A percentile compares a stretch with the other conserved stretches of the same genome.
Conservation (phyloP, 495 filamentous ascomycete genomes). For the Recurvomyces mirabilis region DNA sequence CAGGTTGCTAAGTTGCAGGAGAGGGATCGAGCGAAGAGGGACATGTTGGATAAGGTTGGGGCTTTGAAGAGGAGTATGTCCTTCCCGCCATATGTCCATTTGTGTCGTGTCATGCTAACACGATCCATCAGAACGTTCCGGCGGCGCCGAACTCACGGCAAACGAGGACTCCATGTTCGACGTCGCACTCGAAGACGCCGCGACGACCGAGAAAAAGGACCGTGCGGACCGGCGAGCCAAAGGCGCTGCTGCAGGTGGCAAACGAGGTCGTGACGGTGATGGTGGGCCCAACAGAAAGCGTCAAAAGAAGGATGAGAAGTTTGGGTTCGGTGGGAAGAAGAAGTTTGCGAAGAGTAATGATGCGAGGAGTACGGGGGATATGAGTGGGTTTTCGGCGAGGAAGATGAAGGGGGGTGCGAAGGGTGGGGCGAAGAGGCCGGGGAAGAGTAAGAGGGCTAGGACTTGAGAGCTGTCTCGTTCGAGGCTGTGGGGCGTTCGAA, state of each 20-base stretch:
- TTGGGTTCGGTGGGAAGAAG: slow-evolving; percentile 93
- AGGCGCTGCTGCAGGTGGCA: not conserved
- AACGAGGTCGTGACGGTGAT: slow-evolving; percentile 6
- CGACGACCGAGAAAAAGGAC: slow-evolving; percentile 32
- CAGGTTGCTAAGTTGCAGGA: slow-evolving; percentile 95
- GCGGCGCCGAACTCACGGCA: slow-evolving; percentile 45
- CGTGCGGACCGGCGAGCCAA: slow-evolving; percentile 37
- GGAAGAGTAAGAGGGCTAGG: slow-evolving; percentile 53
- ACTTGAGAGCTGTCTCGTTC: not conserved
- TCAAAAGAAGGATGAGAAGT: slow-evolving; percentile 85
- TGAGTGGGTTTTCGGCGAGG: slow-evolving; percentile 64
- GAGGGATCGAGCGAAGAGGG: slow-evolving; percentile 76
- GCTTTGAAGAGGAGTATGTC: slow-evolving; percentile 79
- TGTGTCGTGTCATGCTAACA: slow-evolving; percentile 27
- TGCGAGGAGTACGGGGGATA: slow-evolving; percentile 63
- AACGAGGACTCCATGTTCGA: slow-evolving; percentile 88
- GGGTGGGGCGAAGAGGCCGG: slow-evolving; percentile 32
- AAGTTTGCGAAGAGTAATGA: slow-evolving; percentile 77
- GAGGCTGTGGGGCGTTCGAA: not conserved
- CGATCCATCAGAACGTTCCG: slow-evolving; percentile 61
- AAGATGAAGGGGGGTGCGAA: slow-evolving; percentile 61
- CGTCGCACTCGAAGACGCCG: slow-evolving; percentile 75
- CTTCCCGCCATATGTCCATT: too few relatives aligned
- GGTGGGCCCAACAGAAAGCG: slow-evolving; percentile 48
- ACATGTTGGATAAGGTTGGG: slow-evolving; percentile 88